Evolutionary conservation across 164 flowering plant species (phyloP).

Genomic region (Tetrastigma voinierianum): DNA sequence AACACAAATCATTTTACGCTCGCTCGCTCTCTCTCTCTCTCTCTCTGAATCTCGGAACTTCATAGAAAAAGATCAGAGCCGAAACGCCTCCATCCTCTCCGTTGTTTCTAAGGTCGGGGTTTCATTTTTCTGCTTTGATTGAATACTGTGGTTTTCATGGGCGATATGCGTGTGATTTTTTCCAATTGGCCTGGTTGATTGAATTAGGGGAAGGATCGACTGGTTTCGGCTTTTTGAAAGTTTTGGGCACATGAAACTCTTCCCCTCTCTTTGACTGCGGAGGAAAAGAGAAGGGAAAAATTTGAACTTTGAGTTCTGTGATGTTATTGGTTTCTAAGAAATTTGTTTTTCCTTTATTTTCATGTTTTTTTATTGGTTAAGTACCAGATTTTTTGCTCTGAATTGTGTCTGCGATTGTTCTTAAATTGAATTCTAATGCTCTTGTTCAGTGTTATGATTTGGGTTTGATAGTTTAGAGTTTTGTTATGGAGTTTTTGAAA

Average conservation of each 20-base stretch:
- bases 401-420: neutral
- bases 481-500: neutral
- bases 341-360: no score
- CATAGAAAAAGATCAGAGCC: neutral
- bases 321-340: neutral
- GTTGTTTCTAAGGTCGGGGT: conserved; percentile 17
- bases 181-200: conserved; percentile 1
- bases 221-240: neutral
- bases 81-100: neutral
- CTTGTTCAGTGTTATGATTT: neutral
- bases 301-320: neutral
- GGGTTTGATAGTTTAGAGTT: neutral
- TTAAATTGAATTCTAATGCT: neutral
- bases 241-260: neutral
- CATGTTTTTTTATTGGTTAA: no score
- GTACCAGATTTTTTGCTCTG: neutral
- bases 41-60: conserved; percentile 7
- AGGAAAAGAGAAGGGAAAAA: neutral
- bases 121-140: neutral
- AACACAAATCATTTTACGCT: no score
- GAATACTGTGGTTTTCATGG: neutral
- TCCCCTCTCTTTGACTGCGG: neutral
- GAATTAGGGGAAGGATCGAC: neutral
- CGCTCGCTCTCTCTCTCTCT: neutral
- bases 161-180: neutral